Base-by-base conservation (phyloP, 352 stramenopile species). In the Phytophthora idaei region DNA sequence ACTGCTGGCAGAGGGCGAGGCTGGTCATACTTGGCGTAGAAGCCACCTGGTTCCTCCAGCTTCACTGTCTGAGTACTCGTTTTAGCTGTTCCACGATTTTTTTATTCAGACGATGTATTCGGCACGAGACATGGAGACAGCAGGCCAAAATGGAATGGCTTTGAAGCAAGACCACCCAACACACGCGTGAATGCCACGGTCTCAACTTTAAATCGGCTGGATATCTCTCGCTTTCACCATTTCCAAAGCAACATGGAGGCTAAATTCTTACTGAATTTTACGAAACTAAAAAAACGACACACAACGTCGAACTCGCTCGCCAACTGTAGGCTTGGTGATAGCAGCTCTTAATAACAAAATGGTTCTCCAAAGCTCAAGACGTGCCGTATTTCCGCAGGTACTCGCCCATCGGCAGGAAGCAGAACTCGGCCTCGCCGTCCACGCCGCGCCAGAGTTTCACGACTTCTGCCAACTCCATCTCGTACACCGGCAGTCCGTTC, bases 401-500 rank as follows among this genome's bases (percentile, higher is more conserved):
- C 67, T 95, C 85, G 57, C 81, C 61, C 72, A 92, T 87, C 5
- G 84, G 76, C 39, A 95, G 49, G 50, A 95, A 87, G 46, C 86
- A 94, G 15, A 95, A 83, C 73, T 93, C 88, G 34, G 87, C 74
- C 29, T 90, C 86, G 15, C 85, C 85, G 17, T 92, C 83, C 44
- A 89, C 71, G 31, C 78, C 80, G 17, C 73, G 81, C 66, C 88
- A 81, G 42, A 95, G 76, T 63, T 92, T 92, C 37, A 78, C 85
- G 25, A 95, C 77, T 52, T 95, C 88, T 15, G 60, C 63, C 10
- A 94, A 70, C 34, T 89, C 81, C 82, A 92, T 93, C 52, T 93
- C 85, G 64, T 93, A 87, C 55, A 94, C 86, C 0, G 83, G 83
- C 17, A 94, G 64, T 7, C 88, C 88, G 47, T 95, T 95, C 31